A percentile compares a stretch with the other conserved stretches of the same genome.
These are phyloP conservation scores for Polyplosphaeria fusca DNA, from an alignment of 495 filamentous ascomycete genomes.

Conservation along the genomic window DNA sequence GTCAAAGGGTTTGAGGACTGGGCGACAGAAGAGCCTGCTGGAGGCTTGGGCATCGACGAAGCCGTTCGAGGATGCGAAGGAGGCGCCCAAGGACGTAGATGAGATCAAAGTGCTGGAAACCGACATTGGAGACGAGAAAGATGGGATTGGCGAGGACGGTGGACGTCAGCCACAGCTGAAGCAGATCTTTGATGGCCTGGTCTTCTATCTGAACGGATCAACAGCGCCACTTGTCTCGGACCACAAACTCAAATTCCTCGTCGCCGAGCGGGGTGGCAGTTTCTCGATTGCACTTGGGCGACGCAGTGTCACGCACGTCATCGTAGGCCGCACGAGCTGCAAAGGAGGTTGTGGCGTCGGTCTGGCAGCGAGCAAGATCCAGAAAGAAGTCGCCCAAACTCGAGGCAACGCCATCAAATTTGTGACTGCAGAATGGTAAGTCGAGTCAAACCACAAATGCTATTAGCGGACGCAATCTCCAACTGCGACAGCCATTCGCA, in stretches of 20 bases:
- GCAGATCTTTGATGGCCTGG: conserved; percentile 62
- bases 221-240: conserved; percentile 79
- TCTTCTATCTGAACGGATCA: conserved; percentile 85
- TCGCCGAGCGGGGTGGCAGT: conserved; percentile 68
- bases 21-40: conserved; percentile 44
- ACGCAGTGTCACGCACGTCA: conserved; percentile 78
- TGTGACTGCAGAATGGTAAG: conserved; percentile 76
- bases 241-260: conserved; percentile 76
- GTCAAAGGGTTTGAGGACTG: conserved; percentile 44
- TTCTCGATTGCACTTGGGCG: conserved; percentile 67
- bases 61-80: neutral
- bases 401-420: conserved; percentile 70
- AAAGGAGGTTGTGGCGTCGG: conserved; percentile 66
- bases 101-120: conserved; percentile 37
- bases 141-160: neutral
- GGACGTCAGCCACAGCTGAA: neutral
- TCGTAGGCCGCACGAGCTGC: conserved; percentile 62
- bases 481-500: too few relatives aligned
- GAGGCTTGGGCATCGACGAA: conserved; percentile 35
- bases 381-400: conserved; percentile 69
- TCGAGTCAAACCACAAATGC: too few relatives aligned
- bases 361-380: conserved; percentile 73
- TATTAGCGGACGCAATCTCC: too few relatives aligned
- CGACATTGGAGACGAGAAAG: neutral
- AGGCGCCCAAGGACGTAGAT: conserved; percentile 33